Conservation (phyloP, 1,139 yeast genomes). For the Nakaseomyces nivariensis region DNA sequence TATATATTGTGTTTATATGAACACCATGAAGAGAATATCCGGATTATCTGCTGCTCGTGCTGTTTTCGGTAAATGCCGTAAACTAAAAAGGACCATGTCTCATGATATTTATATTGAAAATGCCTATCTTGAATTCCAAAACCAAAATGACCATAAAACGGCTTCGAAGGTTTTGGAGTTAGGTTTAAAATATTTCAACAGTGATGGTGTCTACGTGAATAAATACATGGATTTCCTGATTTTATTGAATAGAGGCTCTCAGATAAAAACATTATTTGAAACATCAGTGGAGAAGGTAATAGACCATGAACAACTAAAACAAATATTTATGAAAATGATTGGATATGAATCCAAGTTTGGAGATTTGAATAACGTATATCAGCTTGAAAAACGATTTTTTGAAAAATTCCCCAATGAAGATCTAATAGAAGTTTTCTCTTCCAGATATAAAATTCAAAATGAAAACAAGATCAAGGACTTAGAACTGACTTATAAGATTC, state of each 20-base stretch:
- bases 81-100: constrained; percentile 43
- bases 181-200: constrained; percentile 54
- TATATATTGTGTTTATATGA: constrained; percentile 47
- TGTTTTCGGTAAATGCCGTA: constrained; percentile 49
- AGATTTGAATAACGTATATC: constrained; percentile 56
- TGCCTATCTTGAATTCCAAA: constrained; percentile 72
- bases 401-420: constrained; percentile 54
- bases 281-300: constrained; percentile 40
- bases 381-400: constrained; percentile 56
- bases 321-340: constrained; percentile 40
- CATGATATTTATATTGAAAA: constrained; percentile 73
- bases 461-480: constrained; percentile 24
- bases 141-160: constrained; percentile 47
- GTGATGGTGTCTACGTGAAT: constrained; percentile 51
- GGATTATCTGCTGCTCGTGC: constrained; percentile 68
- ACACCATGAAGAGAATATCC: constrained; percentile 47
- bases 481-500: constrained; percentile 18
- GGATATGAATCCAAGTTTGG: constrained; percentile 52
- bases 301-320: constrained; percentile 29
- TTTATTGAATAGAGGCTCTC: constrained; percentile 63
- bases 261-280: constrained; percentile 77
- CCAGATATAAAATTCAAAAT: constrained; percentile 31
- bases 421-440: constrained; percentile 29
- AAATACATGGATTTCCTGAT: constrained; percentile 69
- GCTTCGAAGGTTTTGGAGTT: constrained; percentile 73